Base-by-base conservation (phyloP, 176 grass and related monocot genomes). In the Cenchrus purpureus region DNA sequence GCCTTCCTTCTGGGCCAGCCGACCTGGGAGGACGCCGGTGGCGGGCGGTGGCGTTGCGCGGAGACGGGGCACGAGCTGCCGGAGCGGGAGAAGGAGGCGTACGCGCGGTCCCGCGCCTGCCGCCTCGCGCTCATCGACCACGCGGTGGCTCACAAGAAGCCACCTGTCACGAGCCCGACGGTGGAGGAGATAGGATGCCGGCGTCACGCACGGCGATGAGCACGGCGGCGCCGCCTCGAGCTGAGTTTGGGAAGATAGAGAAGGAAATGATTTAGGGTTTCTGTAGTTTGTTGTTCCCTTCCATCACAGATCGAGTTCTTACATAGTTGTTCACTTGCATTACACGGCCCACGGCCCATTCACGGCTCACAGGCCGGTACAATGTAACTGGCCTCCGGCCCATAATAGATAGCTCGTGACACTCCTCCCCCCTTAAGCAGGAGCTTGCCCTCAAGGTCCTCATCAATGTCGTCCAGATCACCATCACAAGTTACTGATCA, bases 41-140 rank as follows among this genome's bases (percentile, higher is more conserved):
- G 66, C 58, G 93, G 91, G 28, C 81, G 97, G 59, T 92, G 84
- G 86, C 91, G 89, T 28, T 98, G 97, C 87, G 69, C 71, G 43
- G 93, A 95, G 86, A 95, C 89, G 16, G 97, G 97, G 12, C 97
- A 98, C 70, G 93, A 98, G 83, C 72, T 98, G 84, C 91, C 86
- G 32, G 89, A 91, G 79, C 91, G 87, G 78, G 97, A 98, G 76
- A 94, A 91, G 90, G 93, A 86, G 13, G 43, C 84, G 19, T 98
- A 98, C 86, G 86, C 85, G 63, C 82, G 86, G 46, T 89, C 87
- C 83, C 83, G 88, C 73, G 88, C 91, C 63, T 98, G 93, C 80
- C 87, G 97, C 74, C 81, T 98, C 77, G 93, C 87, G 7, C 88
- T 98, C 70, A 94, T 98, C 77, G 86, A 98, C 70, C 83, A 91